Evolutionary conservation across 768 basidiomycete genomes (phyloP), one percentile per base, ranked within the genome.

Genomic region (Melanogaster broomeanus): DNA sequence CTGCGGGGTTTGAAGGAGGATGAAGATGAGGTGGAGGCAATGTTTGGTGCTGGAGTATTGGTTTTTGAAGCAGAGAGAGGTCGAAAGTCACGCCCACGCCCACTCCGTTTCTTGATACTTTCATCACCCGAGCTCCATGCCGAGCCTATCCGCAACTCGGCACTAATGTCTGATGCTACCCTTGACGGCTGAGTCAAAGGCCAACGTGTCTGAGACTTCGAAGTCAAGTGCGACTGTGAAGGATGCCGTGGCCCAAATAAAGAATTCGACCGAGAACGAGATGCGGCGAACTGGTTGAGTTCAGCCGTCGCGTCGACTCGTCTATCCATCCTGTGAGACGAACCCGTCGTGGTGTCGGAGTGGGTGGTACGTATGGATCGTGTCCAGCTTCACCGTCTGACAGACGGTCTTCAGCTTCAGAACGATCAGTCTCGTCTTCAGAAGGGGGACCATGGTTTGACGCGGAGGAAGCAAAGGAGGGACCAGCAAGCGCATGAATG

Each of bases 261-360:
- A 27, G 13, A 12, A 22, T 33, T 22, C 35, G 11, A 10, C 18
- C 47, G 50, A 18, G 53, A 24, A 16, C 53, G 65, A 21, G 67
- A 75, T 11, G 64, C 64, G 43, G 77, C 74, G 57, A 82, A 87
- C 0, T 74, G 74, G 13, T 72, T 68, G 6, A 87, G 60, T 56
- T 87, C 84, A 3, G 66, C 57, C 4, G 75, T 73, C 52, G 81
- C 70, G 53, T 86, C 82, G 9, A 81, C 80, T 3, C 67, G 21
- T 76, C 70, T 33, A 88, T 84, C 69, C 75, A 80, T 0, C 84
- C 85, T 0, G 66, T 62, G 48, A 77, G 74, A 18, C 84, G 78
- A 25, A 83, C 74, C 7, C 67, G 64, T 13, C 53, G 53, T 6
- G 52, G 64, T 13, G 40, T 65, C 27, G 53, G 64, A 0, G 63